Percentiles rank a stretch among this genome's conserved stretches.
These are phyloP conservation scores for Leccinum sublutescens DNA, from an alignment of 768 basidiomycete genomes.

Conservation along the genomic window DNA sequence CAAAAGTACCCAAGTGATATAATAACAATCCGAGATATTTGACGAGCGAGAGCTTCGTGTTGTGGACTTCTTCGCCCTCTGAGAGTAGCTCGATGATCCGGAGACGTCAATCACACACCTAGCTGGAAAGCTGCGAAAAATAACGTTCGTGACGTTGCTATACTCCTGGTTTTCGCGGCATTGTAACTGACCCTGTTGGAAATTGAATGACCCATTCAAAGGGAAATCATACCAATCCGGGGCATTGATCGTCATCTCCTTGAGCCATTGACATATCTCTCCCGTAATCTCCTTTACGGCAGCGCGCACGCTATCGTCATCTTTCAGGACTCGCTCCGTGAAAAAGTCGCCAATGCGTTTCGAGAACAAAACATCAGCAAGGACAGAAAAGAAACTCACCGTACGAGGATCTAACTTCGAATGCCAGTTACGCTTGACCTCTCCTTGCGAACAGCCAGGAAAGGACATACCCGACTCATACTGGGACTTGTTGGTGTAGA, in stretches of 20 bases:
- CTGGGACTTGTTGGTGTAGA: slow-evolving; percentile 66
- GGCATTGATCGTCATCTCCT: slow-evolving; percentile 59
- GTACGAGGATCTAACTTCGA: slow-evolving; percentile 1
- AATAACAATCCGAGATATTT: slow-evolving; percentile 55
- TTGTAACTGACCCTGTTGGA: slow-evolving; percentile 56
- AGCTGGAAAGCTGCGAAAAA: slow-evolving; percentile 13
- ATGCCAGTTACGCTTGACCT: not conserved
- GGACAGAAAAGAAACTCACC: not conserved
- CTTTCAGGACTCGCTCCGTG: not conserved
- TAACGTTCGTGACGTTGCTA: slow-evolving; percentile 57
- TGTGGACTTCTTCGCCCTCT: slow-evolving; percentile 13
- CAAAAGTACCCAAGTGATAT: slow-evolving; percentile 43
- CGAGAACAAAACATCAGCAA: not conserved
- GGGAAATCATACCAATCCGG: slow-evolving; percentile 55
- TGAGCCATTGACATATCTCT: slow-evolving; percentile 47
- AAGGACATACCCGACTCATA: slow-evolving; percentile 53
- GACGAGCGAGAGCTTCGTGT: slow-evolving; percentile 45
- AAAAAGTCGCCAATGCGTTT: slow-evolving; percentile 7
- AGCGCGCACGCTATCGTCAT: slow-evolving; percentile 40
- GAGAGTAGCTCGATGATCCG: slow-evolving; percentile 24
- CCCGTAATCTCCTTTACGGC: slow-evolving; percentile 60
- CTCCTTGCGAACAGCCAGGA: too few relatives aligned
- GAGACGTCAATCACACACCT: not conserved
- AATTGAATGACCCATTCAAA: slow-evolving; percentile 1
- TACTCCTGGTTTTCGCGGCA: slow-evolving; percentile 55